A percentile compares a stretch with the other conserved stretches of the same genome.
Conservation (phyloP, 2,329 filamentous ascomycete species). For the Diaporthe velutina region DNA sequence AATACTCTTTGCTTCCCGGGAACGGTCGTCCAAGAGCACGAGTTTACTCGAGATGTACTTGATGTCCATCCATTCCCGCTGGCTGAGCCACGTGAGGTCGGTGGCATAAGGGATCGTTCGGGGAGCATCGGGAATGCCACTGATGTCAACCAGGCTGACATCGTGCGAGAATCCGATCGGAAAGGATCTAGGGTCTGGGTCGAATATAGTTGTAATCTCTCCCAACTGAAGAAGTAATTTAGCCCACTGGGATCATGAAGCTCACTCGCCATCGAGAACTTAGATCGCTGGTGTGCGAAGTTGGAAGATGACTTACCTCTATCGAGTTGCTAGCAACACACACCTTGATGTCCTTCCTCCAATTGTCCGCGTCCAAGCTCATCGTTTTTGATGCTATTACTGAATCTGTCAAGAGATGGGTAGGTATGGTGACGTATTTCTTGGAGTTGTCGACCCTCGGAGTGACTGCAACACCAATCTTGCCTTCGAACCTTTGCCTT, state of each 20-base stretch:
- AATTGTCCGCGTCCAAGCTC: neutral
- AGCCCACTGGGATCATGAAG: neutral
- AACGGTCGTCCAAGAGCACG: neutral
- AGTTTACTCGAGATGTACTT: neutral
- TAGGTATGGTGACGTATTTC: neutral
- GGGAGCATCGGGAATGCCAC: neutral
- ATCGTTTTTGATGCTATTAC: neutral
- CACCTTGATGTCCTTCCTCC: neutral
- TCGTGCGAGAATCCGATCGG: neutral
- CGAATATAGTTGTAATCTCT: neutral
- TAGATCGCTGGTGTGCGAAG: fast-evolving
- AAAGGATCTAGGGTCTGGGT: neutral
- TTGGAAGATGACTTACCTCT: neutral
- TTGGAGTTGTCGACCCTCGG: neutral
- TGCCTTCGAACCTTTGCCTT: neutral
- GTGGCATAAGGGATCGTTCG: neutral
- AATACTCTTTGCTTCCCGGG: constrained; percentile 1
- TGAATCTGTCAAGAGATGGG: neutral
- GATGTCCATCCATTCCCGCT: constrained; percentile 8
- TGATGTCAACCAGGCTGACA: neutral
- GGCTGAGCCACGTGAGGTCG: neutral
- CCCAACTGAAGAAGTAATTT: neutral
- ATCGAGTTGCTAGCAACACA: neutral
- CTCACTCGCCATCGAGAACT: neutral
- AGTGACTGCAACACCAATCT: neutral